A percentile compares a stretch with the other conserved stretches of the same genome.
Conservation (phyloP, 768 basidiomycete species). For the Tricholoma flavovirens region DNA sequence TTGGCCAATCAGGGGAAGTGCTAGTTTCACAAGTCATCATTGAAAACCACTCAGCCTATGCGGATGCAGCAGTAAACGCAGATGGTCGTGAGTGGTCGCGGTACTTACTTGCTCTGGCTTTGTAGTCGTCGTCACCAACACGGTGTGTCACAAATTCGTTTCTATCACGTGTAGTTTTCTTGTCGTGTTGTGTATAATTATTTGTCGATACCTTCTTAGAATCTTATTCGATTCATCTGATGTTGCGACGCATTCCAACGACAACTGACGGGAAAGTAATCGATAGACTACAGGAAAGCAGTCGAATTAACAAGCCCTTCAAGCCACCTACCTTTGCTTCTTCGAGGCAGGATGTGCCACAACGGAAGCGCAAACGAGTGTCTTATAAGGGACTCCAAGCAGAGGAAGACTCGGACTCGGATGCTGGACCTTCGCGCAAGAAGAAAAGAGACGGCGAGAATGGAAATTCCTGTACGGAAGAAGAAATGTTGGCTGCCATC, state of each 20-base stretch:
- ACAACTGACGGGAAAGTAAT: constrained; percentile 64
- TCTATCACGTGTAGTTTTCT: constrained; percentile 8
- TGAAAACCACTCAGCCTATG: constrained; percentile 55
- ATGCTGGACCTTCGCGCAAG: constrained; percentile 46
- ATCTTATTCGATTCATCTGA: too few species aligned
- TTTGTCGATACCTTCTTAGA: neutral
- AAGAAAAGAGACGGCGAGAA: constrained; percentile 55
- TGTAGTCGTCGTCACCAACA: constrained; percentile 1
- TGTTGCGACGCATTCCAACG: constrained; percentile 68
- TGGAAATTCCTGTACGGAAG: constrained; percentile 53
- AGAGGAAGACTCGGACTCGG: constrained; percentile 48
- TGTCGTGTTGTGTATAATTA: neutral
- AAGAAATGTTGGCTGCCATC: constrained; percentile 54
- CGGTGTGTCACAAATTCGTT: constrained; percentile 16
- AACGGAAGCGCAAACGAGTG: constrained; percentile 81
- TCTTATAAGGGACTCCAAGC: constrained; percentile 73
- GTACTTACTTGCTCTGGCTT: constrained; percentile 6
- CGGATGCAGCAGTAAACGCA: constrained; percentile 40
- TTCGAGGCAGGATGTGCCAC: constrained; percentile 52
- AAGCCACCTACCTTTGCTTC: constrained; percentile 57
- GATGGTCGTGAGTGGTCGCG: constrained; percentile 33
- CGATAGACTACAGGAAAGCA: constrained; percentile 66
- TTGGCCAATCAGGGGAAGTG: constrained; percentile 37
- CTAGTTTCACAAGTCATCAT: constrained; percentile 55
- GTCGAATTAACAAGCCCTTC: constrained; percentile 73